Base-by-base conservation (phyloP, 352 stramenopile species). In the Globisporangium ultimum region DNA sequence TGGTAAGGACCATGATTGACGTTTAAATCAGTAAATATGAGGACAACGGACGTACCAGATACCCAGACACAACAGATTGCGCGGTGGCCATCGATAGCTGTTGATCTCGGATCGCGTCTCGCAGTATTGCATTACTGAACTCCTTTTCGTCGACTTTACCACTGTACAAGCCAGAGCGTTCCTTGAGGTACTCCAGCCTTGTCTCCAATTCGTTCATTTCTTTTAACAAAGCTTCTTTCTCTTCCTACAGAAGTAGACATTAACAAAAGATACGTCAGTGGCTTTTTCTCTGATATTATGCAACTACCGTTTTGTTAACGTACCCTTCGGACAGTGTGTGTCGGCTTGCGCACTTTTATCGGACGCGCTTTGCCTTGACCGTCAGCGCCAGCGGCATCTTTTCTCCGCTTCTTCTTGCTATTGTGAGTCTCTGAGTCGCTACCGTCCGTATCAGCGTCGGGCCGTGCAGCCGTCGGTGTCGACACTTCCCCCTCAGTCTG, bases 61-160 rank as follows among this genome's bases (percentile, higher is more conserved):
- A 56, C 34, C 74, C 71, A 4, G 67, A 78, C 32, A 82, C 17
- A 28, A 74, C 68, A 3, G 65, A 78, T 55, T 77, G 70, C 10
- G 71, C 68, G 0, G 62, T 66, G 15, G 76, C 42, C 49, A 82
- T 64, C 14, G 58, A 62, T 10, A 78, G 59, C n/a, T 82, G 70
- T 7, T 82, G 65, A 14, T 62, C 45, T 21, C 63, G 65, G 28
- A 82, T 58, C 15, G 65, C 66, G n/a, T 75, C 63, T 12, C 61
- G 68, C 21, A 82, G 64, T 12, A 58, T 4, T 18, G 58, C 41
- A 32, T 64, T 64, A 58, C 74, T 60, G 18, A 57, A 68, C 49
- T 74, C 62, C 6, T 43, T 43, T 8, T 43, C 38, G 38, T 17
- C 11, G 11, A 43, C 14, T 43, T 13, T 43, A 8, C 38, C 38